A percentile compares a stretch with the other conserved stretches of the same genome.
These are phyloP conservation scores for Heliosperma pusillum DNA, from an alignment of 148 eudicot genomes.

Conservation along the genomic window DNA sequence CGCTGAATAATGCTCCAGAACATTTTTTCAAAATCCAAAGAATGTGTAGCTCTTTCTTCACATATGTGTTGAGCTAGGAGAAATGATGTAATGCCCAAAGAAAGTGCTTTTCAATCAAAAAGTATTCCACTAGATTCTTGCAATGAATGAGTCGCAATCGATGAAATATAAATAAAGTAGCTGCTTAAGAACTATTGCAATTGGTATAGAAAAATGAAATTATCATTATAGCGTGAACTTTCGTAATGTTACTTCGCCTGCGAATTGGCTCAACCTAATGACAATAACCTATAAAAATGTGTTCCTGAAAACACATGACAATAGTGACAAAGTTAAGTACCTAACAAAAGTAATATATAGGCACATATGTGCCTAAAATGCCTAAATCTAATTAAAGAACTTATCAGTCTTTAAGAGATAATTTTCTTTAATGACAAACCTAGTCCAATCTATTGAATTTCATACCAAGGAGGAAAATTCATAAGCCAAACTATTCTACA, in stretches of 20 bases:
- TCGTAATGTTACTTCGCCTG: neutral
- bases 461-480: neutral
- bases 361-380: neutral
- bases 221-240: neutral
- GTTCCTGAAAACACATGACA: neutral
- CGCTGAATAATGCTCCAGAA: neutral
- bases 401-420: neutral
- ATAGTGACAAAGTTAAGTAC: neutral
- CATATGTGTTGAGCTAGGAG: neutral
- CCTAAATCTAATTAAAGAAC: no score
- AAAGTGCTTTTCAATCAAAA: neutral
- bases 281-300: neutral
- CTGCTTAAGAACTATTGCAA: neutral
- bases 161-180: neutral
- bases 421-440: neutral
- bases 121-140: neutral
- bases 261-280: neutral
- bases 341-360: neutral
- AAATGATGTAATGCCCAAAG: neutral
- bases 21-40: neutral
- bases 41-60: neutral
- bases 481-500: neutral
- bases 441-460: neutral
- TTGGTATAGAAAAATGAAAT: neutral
- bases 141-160: neutral